Evolutionary conservation across 441 rosid genomes (phyloP), one percentile per base, ranked within the genome.

Genomic region (Pelargonium australe): DNA sequence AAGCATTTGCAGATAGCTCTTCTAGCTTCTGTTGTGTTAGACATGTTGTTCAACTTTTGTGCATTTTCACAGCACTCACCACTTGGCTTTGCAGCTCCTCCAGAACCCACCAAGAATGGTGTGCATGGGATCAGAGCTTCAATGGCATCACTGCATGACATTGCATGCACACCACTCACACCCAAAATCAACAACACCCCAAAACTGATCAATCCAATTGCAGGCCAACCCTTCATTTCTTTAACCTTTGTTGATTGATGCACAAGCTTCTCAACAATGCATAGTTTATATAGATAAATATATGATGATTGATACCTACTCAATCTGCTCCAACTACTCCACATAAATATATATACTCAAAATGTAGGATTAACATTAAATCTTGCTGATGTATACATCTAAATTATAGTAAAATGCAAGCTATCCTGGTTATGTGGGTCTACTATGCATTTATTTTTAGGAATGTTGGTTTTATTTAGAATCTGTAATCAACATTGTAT

Each of bases 261-360:
- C 20, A 12, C 62, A 57, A 57, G 62, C 28, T 60, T 20, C 12
- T 60, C 63, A 51, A 51, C n/a, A n/a, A 51, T 17, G 14, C 58
- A 14, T 31, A 16, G 34, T 60, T 60, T 9, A 60, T 60, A 60
- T 60, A 20, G 37, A 60, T 31, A 60, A 20, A 10, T 2, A 41
- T 5, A 41, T 41, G 44, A 20, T 31, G 37, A 31, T 31, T 43
- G 47, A 43, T 1, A 43, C 47, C 47, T 60, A 20, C 63, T 60
- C 34, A 60, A 60, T 60, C 63, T 60, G 62, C 63, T 16, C 34
- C 63, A 60, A 60, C 63, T 60, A 60, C 63, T 20, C 7, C 34
- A 60, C 20, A 20, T 20, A 60, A 43, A 43, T 43, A 7, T 20
- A 3, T 23, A 60, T 60, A 20, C 34, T 60, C 11, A 60, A 60